Evolutionary conservation across 2,329 filamentous ascomycete species (phyloP).

Genomic region (Pseudocercospora ulei): DNA sequence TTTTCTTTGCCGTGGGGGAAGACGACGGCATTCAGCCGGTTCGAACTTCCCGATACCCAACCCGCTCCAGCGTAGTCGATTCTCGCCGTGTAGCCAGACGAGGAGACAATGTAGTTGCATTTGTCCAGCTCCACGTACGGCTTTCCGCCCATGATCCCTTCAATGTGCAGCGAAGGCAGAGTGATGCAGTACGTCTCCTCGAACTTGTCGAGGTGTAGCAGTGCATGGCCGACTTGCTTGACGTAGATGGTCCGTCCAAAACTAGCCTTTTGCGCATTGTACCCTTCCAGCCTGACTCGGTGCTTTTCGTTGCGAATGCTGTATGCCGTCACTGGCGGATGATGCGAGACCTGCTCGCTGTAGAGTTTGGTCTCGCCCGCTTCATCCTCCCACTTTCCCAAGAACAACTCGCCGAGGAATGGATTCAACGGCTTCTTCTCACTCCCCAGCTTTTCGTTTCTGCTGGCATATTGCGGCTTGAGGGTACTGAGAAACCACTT

Average conservation of each 20-base stretch:
- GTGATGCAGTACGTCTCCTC: constrained; percentile 80
- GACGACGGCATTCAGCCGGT: constrained; percentile 68
- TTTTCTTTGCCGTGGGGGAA: constrained; percentile 62
- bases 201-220: constrained; percentile 60
- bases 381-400: constrained; percentile 79
- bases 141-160: constrained; percentile 74
- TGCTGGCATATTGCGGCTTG: constrained; percentile 69
- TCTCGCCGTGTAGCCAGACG: constrained; percentile 74
- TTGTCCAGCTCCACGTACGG: constrained; percentile 89
- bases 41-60: constrained; percentile 94
- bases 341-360: constrained; percentile 93
- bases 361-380: constrained; percentile 74
- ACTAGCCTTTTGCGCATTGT: constrained; percentile 92
- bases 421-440: constrained; percentile 98
- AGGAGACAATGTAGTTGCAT: constrained; percentile 74
- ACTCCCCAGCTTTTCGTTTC: constrained; percentile 72
- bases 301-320: constrained; percentile 78
- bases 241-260: constrained; percentile 91
- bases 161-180: constrained; percentile 82
- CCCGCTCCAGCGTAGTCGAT: constrained; percentile 90
- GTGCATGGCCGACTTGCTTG: constrained; percentile 66
- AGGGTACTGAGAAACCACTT: constrained; percentile 94
- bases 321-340: constrained; percentile 91
- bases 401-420: constrained; percentile 87
- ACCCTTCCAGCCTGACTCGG: constrained; percentile 66